Base-by-base conservation (phyloP, 2,329 filamentous ascomycete genomes). In the Aspergillus udagawae region DNA sequence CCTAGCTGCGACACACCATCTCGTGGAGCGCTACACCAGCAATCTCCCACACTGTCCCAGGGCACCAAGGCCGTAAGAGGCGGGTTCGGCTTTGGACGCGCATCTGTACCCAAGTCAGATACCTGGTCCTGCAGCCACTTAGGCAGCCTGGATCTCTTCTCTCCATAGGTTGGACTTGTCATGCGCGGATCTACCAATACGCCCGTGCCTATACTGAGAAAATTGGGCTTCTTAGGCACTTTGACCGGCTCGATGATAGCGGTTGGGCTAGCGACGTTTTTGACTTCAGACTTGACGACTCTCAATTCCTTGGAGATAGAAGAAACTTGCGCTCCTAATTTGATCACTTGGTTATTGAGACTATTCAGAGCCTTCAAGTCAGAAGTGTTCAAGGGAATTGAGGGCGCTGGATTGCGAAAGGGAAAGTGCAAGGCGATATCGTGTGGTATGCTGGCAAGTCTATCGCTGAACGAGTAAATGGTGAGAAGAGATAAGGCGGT, bases 1-100 rank as follows among this genome's bases (percentile, higher is more conserved):
- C 67, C 66, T 12, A 81, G 65, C 59, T 80, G 78, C 7, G 76
- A 66, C 17, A 76, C 74, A 14, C 70, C 71, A 51, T 80, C 62
- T 0, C 78, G 81, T 52, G 72, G 69, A 9, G 77, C 73, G 4
- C 88, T 86, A 72, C 93, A 97, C 89, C 91, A 97, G 73, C 91
- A 95, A 60, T 97, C 90, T 21, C 89, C 90, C 35, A 88, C 82
- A 51, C 96, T 90, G 9, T 86, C 79, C 91, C 92, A 96, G 3
- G 79, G 75, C 1, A 75, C 70, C 2, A 96, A 79, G 0, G 89
- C 91, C 0, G 79, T 72, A n/a, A 76, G 66, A 0, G 82, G 80
- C 1, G 80, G 75, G 12, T 47, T 47, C 12, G 14, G 20, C 17
- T 17, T 23, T 7, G 23, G 23, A 27, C 21, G 21, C 44, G 44